Base-by-base conservation (phyloP, 2,329 filamentous ascomycete genomes). In the Alternaria sp. region DNA sequence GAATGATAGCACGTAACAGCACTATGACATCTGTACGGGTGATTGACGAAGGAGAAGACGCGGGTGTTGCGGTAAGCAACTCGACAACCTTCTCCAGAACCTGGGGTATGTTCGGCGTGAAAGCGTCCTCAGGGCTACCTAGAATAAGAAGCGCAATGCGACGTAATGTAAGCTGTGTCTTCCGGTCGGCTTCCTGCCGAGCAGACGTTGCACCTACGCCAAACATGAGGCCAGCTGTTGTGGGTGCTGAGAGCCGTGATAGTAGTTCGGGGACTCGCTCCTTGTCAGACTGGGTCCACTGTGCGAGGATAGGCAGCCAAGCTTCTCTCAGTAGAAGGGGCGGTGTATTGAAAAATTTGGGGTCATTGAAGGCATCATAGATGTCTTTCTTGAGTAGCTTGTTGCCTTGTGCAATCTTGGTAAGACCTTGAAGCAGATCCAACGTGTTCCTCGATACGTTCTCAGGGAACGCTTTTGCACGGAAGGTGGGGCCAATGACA, bases 171-270 rank as follows among this genome's bases (percentile, higher is more conserved):
- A 97, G 85, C 78, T 98, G 94, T 1, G 94, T 93, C 79, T 91
- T 95, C 59, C 94, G 90, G 78, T 99, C 95, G 6, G 96, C 93
- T 79, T 99, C 95, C n/a, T 96, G 86, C 59, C 95, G 87, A 36
- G 95, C 95, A 43, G 94, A 96, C 22, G 92, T 93, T 7, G 95
- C 95, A 11, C 96, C 96, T 0, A 99, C 95, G n/a, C 95, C 95
- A 73, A 99, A 99, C 75, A 99, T 94, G 68, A 99, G 96, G 8
- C 95, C 95, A 0, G 96, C 95, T 14, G 94, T 94, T 1, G 94
- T 93, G 6, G 95, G 95, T 4, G 94, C 87, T 6, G 89, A 89
- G 63, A 99, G 86, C 20, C 93, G 90, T 38, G 87, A 84, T 8
- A 98, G 80, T 4, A 97, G 82, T 63, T 99, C 95, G 0, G 89